These are phyloP conservation scores for Blastobotrys chiropterorum DNA, from an alignment of 805 yeast species.

Conservation along the genomic window DNA sequence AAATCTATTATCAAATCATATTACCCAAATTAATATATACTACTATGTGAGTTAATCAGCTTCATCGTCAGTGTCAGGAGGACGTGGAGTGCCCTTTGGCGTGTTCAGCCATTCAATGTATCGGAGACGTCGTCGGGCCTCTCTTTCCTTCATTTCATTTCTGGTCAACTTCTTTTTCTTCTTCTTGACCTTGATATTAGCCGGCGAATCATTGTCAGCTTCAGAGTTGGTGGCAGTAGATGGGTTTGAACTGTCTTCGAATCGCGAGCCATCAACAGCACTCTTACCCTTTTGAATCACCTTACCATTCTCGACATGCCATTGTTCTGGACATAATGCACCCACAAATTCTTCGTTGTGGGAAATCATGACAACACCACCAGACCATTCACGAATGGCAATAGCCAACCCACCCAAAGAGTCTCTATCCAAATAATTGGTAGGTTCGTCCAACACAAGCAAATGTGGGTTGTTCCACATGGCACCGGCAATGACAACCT, in stretches of 20 bases:
- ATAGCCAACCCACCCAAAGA: conserved; percentile 95
- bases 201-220: conserved; percentile 81
- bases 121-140: conserved; percentile 89
- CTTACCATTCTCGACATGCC: conserved; percentile 92
- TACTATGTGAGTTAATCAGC: conserved; percentile 36
- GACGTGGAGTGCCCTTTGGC: conserved; percentile 97
- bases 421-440: conserved; percentile 96
- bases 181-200: conserved; percentile 85
- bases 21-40: conserved; percentile 1
- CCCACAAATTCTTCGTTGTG: conserved; percentile 97
- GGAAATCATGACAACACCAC: conserved; percentile 98
- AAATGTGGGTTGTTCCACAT: conserved; percentile 99
- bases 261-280: conserved; percentile 68
- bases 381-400: conserved; percentile 96
- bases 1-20: too few relatives aligned
- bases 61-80: conserved; percentile 90
- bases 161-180: conserved; percentile 97
- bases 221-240: conserved; percentile 40
- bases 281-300: conserved; percentile 79
- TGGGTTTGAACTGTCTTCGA: conserved; percentile 61
- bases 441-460: conserved; percentile 95
- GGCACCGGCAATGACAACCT: conserved; percentile 98
- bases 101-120: conserved; percentile 90
- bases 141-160: conserved; percentile 88
- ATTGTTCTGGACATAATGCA: conserved; percentile 96